These are phyloP conservation scores for Fusarium bulbicola DNA, from an alignment of 2,329 filamentous ascomycete genomes.

Conservation along the genomic window DNA sequence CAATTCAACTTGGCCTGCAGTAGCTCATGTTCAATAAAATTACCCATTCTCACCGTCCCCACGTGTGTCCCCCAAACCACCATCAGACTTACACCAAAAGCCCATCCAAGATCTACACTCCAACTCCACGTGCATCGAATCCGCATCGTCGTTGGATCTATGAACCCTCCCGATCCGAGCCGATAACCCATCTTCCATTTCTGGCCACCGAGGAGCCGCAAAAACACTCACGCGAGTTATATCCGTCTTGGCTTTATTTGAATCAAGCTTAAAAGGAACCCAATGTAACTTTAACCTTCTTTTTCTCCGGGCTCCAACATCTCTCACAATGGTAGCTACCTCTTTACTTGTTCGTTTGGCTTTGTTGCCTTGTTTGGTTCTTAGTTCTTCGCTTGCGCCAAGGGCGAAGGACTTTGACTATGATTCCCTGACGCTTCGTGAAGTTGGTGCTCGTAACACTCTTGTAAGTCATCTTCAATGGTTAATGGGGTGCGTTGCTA, in stretches of 20 bases:
- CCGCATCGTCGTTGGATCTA: constrained; percentile 29
- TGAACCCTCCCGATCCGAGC: constrained; percentile 5
- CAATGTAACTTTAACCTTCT: constrained; percentile 2
- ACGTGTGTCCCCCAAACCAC: constrained; percentile 14
- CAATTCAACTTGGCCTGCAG: not conserved
- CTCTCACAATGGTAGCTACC: constrained; percentile 25
- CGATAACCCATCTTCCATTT: constrained; percentile 14
- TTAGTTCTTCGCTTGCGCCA: constrained; percentile 20
- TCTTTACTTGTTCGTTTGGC: constrained; percentile 30
- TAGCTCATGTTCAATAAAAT: not conserved
- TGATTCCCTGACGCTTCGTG: constrained; percentile 44
- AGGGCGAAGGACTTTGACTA: constrained; percentile 39
- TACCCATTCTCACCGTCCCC: constrained; percentile 12
- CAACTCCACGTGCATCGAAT: constrained; percentile 30
- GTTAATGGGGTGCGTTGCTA: not conserved
- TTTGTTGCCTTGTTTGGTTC: constrained; percentile 27
- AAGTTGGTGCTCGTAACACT: constrained; percentile 52
- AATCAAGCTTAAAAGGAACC: constrained; percentile 28
- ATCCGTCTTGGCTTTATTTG: not conserved
- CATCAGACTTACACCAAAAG: not conserved
- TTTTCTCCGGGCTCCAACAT: not conserved
- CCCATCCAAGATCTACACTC: constrained; percentile 13
- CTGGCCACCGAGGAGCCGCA: constrained; percentile 32
- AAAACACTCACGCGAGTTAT: constrained; percentile 23
- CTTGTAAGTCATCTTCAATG: constrained; percentile 35